Evolutionary conservation across 768 basidiomycete species (phyloP), one percentile per base, ranked within the genome.

Genomic region (Amylocystis lapponica): DNA sequence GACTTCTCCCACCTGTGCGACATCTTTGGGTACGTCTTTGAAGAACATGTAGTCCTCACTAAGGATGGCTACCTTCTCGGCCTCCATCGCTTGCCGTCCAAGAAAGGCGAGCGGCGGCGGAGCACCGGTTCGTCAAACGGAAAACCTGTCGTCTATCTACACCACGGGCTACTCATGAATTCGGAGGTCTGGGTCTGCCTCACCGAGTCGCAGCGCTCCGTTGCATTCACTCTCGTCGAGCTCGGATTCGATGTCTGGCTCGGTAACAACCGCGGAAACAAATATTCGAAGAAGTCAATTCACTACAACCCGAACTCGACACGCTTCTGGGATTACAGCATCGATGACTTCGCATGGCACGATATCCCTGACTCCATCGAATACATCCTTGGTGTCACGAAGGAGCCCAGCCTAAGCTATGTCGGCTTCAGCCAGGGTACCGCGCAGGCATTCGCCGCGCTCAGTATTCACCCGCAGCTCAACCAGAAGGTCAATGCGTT

Each of bases 141-240:
- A 39, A 88, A 86, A 50, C 87, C 88, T 2, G 86, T 88, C 6
- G 86, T 88, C 10, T 91, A 91, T 59, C 70, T 91, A 7, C 88
- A 91, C 54, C 89, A 91, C 54, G 89, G 88, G 6, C 70, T 91
- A 23, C 73, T 91, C 51, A 91, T 91, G 89, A 89, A 87, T 58
- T 84, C 81, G 52, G 89, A 91, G 59, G 74, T 89, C 12, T 78
- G 88, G 88, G 72, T 91, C 12, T 90, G 89, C 64, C 61, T 89
- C 47, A 91, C 87, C 0, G 68, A 76, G 34, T 68, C 76, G 14
- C 69, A 76, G 25, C 79, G 87, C 17, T 76, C 75, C 39, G 56
- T 91, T 27, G 84, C 89, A 0, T 89, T 91, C 52, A 80, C 83
- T 31, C 77, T 91, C 27, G 88, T 71, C 17, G 86, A 91, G 61